These are phyloP conservation scores for Dictyophora rubrovolvata DNA, from an alignment of 768 basidiomycete species.

Conservation along the genomic window DNA sequence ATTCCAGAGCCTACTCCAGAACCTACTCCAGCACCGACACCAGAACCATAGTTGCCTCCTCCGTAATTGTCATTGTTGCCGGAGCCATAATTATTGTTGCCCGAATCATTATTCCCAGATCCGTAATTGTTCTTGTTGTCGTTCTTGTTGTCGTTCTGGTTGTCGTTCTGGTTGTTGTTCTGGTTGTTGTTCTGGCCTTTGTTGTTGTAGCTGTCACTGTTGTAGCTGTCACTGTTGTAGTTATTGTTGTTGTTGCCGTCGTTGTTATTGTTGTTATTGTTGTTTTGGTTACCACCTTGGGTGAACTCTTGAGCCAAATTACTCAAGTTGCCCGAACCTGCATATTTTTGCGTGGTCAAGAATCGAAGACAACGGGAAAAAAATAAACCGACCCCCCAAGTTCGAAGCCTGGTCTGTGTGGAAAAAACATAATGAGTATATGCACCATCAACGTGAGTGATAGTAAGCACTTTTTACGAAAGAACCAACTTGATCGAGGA, in stretches of 20 bases:
- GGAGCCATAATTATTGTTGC: background rate
- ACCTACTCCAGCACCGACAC: background rate
- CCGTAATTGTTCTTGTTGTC: constrained; percentile 1
- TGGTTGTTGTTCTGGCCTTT: background rate
- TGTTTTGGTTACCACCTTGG: no score
- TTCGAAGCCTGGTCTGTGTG: background rate
- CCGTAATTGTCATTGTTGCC: constrained; percentile 3
- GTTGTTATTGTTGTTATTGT: background rate
- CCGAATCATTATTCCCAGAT: background rate
- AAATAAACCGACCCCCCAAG: background rate
- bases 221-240: background rate
- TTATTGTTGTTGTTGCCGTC: background rate
- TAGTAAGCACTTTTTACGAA: background rate
- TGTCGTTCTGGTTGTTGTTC: background rate
- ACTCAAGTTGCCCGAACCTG: no score
- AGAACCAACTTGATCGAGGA: background rate
- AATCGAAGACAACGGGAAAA: background rate
- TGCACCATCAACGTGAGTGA: background rate
- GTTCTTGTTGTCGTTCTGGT: background rate
- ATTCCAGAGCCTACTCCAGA: background rate
- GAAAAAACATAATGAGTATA: background rate
- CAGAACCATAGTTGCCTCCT: background rate
- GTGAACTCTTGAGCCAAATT: no score
- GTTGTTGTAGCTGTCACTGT: background rate
- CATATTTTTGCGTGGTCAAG: no score